Base-by-base conservation (phyloP, 768 basidiomycete genomes). In the Tulasnella sp. region DNA sequence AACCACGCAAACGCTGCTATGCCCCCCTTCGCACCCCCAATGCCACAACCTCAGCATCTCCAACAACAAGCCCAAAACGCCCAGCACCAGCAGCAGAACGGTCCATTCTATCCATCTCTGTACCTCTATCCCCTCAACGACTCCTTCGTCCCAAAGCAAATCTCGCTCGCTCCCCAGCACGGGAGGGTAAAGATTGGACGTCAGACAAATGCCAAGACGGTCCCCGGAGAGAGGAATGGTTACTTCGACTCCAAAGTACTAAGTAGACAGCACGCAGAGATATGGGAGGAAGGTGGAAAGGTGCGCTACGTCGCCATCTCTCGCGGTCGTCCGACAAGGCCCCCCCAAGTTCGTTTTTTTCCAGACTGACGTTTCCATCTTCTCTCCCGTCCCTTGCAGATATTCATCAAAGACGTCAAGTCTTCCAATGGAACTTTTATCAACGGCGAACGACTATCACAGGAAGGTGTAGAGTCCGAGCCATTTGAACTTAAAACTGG, bases 361-460 rank as follows among this genome's bases (percentile, higher is more conserved):
- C 39, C 36, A 27, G 76, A 62, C 46, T 76, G 79, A 75, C 68
- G 68, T 46, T 31, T 58, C 42, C 36, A 27, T 34, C 34, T 74
- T 38, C 12, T 74, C 31, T 42, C 16, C 12, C 5, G 4, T 14
- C 73, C 31, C 18, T 56, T 5, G 1, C 79, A 98, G 96, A 96
- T 99, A 85, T 97, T 87, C 88, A 99, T 99, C 88, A 97, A 96
- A 86, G 98, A 99, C 85, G 96, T 98, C 84, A 97, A 97, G 87
- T 95, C 94, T 82, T 96, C 95, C 0, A 99, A 99, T 82, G 98
- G 98, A 1, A 99, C 98, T 8, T 99, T 99, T 84, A 96, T 99
- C 85, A 98, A 99, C 83, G 92, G 95, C 79, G 96, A 99, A 82
- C 89, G 98, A 56, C 91, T 99, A 73, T 95, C 93, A 81, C 89